Evolutionary conservation across 441 rosid species (phyloP).

Genomic region (Gossypium aridum): DNA sequence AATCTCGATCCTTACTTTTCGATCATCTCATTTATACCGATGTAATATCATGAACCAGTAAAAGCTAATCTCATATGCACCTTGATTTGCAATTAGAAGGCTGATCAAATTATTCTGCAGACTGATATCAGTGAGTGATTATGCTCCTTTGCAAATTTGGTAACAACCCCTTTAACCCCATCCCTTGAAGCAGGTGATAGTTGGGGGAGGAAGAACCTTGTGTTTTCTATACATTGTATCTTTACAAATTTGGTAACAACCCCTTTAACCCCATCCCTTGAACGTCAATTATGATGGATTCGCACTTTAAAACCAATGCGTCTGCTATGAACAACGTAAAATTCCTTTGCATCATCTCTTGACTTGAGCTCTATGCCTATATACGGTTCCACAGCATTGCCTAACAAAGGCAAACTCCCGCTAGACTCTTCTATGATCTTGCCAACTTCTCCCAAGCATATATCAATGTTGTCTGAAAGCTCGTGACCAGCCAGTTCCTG

Average conservation of each 20-base stretch:
- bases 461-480: slow-evolving; percentile 26
- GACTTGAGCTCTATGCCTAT: slow-evolving; percentile 42
- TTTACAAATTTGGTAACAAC: slow-evolving; percentile 7
- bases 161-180: slow-evolving; percentile 45
- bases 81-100: neutral
- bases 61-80: neutral
- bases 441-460: slow-evolving; percentile 34
- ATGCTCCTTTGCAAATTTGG: slow-evolving; percentile 41
- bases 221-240: slow-evolving; percentile 48
- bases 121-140: slow-evolving; percentile 33
- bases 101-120: slow-evolving; percentile 27
- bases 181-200: slow-evolving; percentile 43
- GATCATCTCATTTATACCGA: neutral
- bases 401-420: slow-evolving; percentile 18
- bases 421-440: slow-evolving; percentile 30
- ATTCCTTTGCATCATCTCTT: slow-evolving; percentile 46
- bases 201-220: slow-evolving; percentile 50
- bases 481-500: slow-evolving; percentile 30
- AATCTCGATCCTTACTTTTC: neutral
- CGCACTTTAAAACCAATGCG: slow-evolving; percentile 39
- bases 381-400: slow-evolving; percentile 25
- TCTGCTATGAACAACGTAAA: slow-evolving; percentile 41
- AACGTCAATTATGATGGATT: slow-evolving; percentile 50
- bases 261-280: neutral
- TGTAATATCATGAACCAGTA: neutral